Evolutionary conservation across 257 asterid genomes (phyloP).

Genomic region (Voacanga thouarsii): DNA sequence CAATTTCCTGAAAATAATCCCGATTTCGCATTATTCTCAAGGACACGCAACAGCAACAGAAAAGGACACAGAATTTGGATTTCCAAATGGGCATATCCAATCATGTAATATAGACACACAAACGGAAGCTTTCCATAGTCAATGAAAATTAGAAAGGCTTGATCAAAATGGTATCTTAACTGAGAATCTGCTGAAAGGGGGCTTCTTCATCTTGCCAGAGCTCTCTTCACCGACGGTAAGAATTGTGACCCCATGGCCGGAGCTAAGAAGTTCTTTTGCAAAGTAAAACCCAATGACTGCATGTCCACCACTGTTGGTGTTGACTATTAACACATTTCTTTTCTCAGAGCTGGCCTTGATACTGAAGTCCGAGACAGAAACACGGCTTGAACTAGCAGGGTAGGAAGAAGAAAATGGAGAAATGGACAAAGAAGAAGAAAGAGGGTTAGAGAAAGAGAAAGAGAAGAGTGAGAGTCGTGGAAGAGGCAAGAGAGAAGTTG

Average conservation of each 20-base stretch:
- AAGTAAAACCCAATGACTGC: constrained; percentile 91
- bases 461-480: constrained; percentile 39
- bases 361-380: constrained; percentile 32
- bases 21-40: not conserved
- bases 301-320: constrained; percentile 90
- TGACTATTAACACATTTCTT: constrained; percentile 77
- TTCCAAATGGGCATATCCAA: not conserved
- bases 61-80: not conserved
- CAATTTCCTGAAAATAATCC: constrained; percentile 66
- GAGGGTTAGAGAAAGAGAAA: constrained; percentile 24
- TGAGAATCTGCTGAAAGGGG: constrained; percentile 91
- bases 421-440: constrained; percentile 55
- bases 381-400: constrained; percentile 30
- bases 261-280: constrained; percentile 77
- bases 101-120: not conserved
- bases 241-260: constrained; percentile 75
- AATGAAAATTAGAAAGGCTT: not conserved
- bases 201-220: constrained; percentile 98
- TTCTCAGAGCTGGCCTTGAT: constrained; percentile 59
- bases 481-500: constrained; percentile 39
- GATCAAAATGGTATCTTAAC: constrained; percentile 30
- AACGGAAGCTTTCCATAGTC: too few relatives aligned
- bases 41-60: not conserved
- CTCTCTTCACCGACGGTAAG: constrained; percentile 81
- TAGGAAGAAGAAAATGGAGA: constrained; percentile 43